Evolutionary conservation across 2,329 filamentous ascomycete genomes (phyloP).

Genomic region (Xylaria sp.): DNA sequence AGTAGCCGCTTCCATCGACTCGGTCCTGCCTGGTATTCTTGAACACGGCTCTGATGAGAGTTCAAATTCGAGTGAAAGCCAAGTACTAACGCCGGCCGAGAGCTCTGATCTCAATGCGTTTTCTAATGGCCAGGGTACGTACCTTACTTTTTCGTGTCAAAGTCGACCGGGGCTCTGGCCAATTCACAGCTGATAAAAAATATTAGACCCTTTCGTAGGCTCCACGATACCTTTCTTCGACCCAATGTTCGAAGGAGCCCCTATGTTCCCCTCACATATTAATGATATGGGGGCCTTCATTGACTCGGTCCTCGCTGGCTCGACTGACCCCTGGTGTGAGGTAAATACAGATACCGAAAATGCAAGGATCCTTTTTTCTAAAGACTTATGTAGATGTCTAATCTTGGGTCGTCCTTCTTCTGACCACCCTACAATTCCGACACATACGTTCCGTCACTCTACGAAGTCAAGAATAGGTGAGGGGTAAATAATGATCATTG

Average conservation of each 20-base stretch:
- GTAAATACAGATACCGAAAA: slow-evolving; percentile 16
- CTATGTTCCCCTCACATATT: slow-evolving; percentile 36
- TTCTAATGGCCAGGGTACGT: slow-evolving; percentile 30
- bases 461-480: background rate
- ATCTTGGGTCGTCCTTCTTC: slow-evolving; percentile 17
- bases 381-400: slow-evolving; percentile 17
- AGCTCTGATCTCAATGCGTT: slow-evolving; percentile 14
- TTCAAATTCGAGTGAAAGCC: slow-evolving; percentile 27
- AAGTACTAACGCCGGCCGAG: slow-evolving; percentile 14
- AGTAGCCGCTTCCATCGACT: slow-evolving; percentile 35
- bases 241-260: slow-evolving; percentile 36
- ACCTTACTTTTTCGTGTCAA: background rate
- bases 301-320: slow-evolving; percentile 33
- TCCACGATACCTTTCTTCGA: slow-evolving; percentile 34
- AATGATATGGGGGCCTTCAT: slow-evolving; percentile 35
- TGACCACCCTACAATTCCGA: background rate
- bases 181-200: slow-evolving; percentile 12
- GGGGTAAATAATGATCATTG: background rate
- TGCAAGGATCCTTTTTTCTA: background rate
- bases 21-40: slow-evolving; percentile 30
- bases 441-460: background rate
- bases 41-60: slow-evolving; percentile 23
- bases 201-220: slow-evolving; percentile 33
- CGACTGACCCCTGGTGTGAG: slow-evolving; percentile 31
- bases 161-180: background rate